Base-by-base conservation (phyloP, 495 filamentous ascomycete species). In the Lineolata rhizophorae region DNA sequence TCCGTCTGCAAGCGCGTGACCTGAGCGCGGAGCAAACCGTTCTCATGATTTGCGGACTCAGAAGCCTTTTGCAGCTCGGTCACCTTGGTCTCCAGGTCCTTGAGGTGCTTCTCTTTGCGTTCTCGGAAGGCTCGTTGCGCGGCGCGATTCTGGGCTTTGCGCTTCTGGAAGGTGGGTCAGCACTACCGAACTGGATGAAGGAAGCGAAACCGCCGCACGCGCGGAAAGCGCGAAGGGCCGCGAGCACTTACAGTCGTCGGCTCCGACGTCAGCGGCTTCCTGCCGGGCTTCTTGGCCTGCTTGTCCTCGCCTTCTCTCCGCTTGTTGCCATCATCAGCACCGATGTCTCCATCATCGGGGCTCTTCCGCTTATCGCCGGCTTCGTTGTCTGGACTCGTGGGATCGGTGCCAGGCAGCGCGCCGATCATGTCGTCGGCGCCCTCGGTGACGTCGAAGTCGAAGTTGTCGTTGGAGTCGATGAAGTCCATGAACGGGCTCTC, bases 121-220 rank as follows among this genome's bases (percentile, higher is more conserved):
- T 99, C 87, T 16, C 87, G 67, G 67, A 99, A 99, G 4, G 87
- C 87, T 26, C 87, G 68, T 55, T 99, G 87, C 18, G 87, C 87
- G 1, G 90, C 87, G 36, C 87, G 75, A 43, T 99, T 99, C 48
- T 99, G 87, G 8, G 90, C 87, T 56, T 99, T 99, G 41, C 87
- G 79, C 60, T 99, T 99, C 84, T 94, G 43, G 16, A 4, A 2
- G n/a, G 30, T 6, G 18, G 21, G 52, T 77, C 52, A 72, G 65
- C 48, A 28, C 43, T 29, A 22, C 19, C 13, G 11, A 15, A 11
- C 18, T 37, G 20, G 12, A 13, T 25, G 18, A 27, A 22, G 20
- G 33, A 27, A 29, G n/a, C n/a, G n/a, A n/a, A n/a, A n/a, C n/a
- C n/a, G n/a, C n/a, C n/a, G n/a, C n/a, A n/a, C n/a, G n/a, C n/a